These are phyloP conservation scores for Monilinia fructigena DNA, from an alignment of 2,329 filamentous ascomycete genomes.

Conservation along the genomic window DNA sequence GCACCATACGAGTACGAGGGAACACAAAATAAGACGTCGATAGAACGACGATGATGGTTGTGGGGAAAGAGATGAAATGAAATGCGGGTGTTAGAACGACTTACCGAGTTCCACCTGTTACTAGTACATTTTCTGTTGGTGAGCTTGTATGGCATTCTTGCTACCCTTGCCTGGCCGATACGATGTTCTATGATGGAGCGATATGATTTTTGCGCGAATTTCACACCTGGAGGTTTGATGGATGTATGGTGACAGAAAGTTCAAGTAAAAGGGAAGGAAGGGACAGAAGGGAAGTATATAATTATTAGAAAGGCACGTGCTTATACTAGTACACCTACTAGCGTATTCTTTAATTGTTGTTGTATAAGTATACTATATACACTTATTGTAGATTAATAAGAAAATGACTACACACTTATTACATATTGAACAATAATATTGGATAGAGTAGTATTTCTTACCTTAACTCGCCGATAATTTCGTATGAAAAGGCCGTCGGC, in stretches of 20 bases:
- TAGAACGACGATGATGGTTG: neutral
- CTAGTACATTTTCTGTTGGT: slow-evolving; percentile 61
- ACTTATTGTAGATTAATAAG: no score
- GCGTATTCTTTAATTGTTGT: no score
- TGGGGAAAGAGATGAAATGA: neutral
- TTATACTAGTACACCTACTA: no score
- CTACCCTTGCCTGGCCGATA: neutral
- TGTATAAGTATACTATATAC: no score
- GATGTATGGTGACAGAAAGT: neutral
- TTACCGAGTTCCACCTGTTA: slow-evolving; percentile 64
- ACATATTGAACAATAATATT: no score
- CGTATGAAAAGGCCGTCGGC: neutral
- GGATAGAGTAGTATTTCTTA: no score
- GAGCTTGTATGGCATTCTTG: slow-evolving; percentile 60
- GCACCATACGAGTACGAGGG: neutral
- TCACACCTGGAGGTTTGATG: no score
- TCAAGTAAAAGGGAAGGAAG: neutral
- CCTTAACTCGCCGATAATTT: neutral
- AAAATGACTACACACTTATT: no score
- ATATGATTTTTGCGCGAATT: neutral
- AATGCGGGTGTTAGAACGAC: slow-evolving; percentile 28
- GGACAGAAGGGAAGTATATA: neutral
- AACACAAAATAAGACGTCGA: neutral
- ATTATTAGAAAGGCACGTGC: no score
- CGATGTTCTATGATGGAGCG: neutral